Evolutionary conservation across 257 asterid genomes (phyloP).

Genomic region (Rehmannia glutinosa): DNA sequence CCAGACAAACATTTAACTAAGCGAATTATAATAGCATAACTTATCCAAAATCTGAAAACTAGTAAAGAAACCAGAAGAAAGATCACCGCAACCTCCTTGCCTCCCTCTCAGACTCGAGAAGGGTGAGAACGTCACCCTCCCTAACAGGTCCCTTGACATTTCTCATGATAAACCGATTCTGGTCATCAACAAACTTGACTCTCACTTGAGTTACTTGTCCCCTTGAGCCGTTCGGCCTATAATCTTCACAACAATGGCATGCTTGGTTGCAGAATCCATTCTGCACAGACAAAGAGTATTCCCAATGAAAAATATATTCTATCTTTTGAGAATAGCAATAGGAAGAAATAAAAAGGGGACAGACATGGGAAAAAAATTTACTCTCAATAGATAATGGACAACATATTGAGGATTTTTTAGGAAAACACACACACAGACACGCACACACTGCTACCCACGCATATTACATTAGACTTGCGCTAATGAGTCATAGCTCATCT

Average conservation of each 20-base stretch:
- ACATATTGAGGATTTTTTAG: too few relatives aligned
- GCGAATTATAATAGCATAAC: too few relatives aligned
- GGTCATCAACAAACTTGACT: constrained; percentile 23
- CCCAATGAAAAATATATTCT: not conserved
- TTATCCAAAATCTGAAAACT: too few relatives aligned
- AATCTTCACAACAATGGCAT: constrained; percentile 22
- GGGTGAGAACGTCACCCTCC: constrained; percentile 31
- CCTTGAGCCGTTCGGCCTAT: constrained; percentile 27
- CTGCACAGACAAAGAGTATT: constrained; percentile 10
- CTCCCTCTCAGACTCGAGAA: constrained; percentile 31
- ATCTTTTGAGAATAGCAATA: too few relatives aligned
- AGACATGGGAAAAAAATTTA: too few relatives aligned
- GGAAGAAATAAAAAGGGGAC: too few relatives aligned
- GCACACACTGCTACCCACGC: too few relatives aligned
- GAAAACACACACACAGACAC: too few relatives aligned
- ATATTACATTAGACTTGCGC: too few relatives aligned
- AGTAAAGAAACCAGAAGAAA: not conserved
- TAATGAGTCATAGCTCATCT: too few relatives aligned
- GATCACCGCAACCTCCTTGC: constrained; percentile 28
- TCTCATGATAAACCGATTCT: constrained; percentile 21
- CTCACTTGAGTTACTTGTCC: constrained; percentile 29
- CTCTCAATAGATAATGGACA: too few relatives aligned
- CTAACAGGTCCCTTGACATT: constrained; percentile 28
- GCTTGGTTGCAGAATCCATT: constrained; percentile 23
- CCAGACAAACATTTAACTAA: too few relatives aligned